Evolutionary conservation across 2,329 filamentous ascomycete genomes (phyloP), one percentile per base, ranked within the genome.

Genomic region (Coleophoma cylindrospora): DNA sequence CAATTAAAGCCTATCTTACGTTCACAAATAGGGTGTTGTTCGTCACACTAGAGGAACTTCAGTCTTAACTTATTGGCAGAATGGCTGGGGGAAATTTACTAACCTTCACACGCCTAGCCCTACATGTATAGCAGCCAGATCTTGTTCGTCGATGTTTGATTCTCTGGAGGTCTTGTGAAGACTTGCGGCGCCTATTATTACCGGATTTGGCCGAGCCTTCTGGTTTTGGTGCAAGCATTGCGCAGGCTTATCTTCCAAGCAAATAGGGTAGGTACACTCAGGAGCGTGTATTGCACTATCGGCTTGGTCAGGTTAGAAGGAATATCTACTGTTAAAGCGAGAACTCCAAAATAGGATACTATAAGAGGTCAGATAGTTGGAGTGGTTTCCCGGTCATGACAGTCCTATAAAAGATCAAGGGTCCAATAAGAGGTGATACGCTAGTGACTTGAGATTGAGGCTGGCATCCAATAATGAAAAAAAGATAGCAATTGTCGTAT

Each of bases 71-170:
- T 41, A 34, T 40, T 38, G 14, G 47, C 4, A 36, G 36, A 38
- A 46, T 15, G 38, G 15, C 36, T 44, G 27, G 19, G 21, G 34
- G 34, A 38, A n/a, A 14, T 17, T 13, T 46, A 45, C 64, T 57
- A 72, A 84, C 83, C 76, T 87, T 97, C 47, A 97, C 91, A 67
- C 94, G 82, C 58, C 94, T 81, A 61, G 85, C 86, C 52, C 94
- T 81, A 69, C 94, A 99, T 43, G 91, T 97, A 65, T 81, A 96
- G 71, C 94, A 99, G 27, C 94, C 94, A 56, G 91, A 96, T 60
- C 94, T 80, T 40, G 94, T 97, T 59, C 94, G 83, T 54, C 91
- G 86, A 67, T 97, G 92, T 69, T 97, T 97, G 58, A 95, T 87
- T 63, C 61, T 56, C n/a, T 64, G 61, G 40, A 54, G 50, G 44